These are phyloP conservation scores for Cadophora malorum DNA, from an alignment of 2,329 filamentous ascomycete species.

Conservation along the genomic window DNA sequence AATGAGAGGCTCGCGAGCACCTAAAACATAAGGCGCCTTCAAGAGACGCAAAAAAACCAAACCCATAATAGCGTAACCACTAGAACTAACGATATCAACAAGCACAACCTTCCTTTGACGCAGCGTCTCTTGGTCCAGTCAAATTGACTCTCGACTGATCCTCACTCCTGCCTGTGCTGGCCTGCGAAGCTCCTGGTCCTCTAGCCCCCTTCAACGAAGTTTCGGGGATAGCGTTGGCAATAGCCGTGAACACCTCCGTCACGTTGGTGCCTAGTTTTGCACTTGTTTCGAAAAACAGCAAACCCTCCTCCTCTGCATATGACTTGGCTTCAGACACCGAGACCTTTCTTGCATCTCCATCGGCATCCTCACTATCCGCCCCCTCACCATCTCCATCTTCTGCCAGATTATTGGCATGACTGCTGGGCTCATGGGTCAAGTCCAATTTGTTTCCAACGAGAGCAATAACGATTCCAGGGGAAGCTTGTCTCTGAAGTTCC, in stretches of 20 bases:
- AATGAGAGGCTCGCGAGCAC: constrained; percentile 31
- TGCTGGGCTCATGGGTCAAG: constrained; percentile 68
- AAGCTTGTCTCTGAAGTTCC: constrained; percentile 94
- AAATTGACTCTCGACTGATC: constrained; percentile 82
- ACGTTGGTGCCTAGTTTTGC: constrained; percentile 97
- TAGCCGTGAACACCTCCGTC: constrained; percentile 94
- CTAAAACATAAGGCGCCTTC: constrained; percentile 32
- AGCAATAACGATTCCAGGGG: constrained; percentile 94
- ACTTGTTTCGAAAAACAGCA: constrained; percentile 97
- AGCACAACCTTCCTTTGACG: constrained; percentile 89
- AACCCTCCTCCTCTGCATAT: constrained; percentile 92
- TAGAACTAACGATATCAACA: constrained; percentile 60
- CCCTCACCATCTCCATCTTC: constrained; percentile 53
- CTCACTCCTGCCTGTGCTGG: constrained; percentile 62
- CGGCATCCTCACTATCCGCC: constrained; percentile 62
- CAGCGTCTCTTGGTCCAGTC: constrained; percentile 72
- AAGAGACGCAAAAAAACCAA: constrained; percentile 31
- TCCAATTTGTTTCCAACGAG: constrained; percentile 97
- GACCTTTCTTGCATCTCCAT: constrained; percentile 83
- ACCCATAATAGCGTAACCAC: constrained; percentile 27
- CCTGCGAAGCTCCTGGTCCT: constrained; percentile 66
- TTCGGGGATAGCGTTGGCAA: constrained; percentile 97
- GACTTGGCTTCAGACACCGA: constrained; percentile 88
- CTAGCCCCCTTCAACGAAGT: constrained; percentile 90
- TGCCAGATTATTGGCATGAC: constrained; percentile 55